Percentiles rank a stretch among this genome's conserved stretches.
These are phyloP conservation scores for Flagelloscypha sp. DNA, from an alignment of 768 basidiomycete genomes.

Conservation along the genomic window DNA sequence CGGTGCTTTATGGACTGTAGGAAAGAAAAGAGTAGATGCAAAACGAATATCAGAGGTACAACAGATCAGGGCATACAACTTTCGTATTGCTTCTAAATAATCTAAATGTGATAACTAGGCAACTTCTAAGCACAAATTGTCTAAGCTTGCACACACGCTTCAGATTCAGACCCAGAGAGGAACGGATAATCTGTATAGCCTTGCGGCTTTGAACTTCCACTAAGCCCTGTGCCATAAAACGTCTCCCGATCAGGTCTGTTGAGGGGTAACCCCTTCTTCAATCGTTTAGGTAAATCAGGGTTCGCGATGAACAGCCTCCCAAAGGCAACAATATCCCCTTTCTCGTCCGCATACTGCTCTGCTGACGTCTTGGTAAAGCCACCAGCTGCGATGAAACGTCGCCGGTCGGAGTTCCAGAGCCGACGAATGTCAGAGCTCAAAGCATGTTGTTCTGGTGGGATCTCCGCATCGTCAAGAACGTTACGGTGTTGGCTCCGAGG, in stretches of 20 bases:
- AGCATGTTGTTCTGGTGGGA: conserved; percentile 3
- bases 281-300: conserved; percentile 23
- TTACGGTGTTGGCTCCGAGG: conserved; percentile 14
- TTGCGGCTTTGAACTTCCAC: conserved; percentile 14
- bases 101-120: no score
- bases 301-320: conserved; percentile 30
- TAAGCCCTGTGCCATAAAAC: conserved; percentile 15
- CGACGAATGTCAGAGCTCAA: conserved; percentile 28
- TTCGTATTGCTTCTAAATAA: no score
- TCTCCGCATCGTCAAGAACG: not conserved
- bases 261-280: conserved; percentile 18
- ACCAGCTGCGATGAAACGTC: conserved; percentile 26
- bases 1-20: no score
- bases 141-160: no score
- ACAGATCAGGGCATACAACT: no score
- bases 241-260: conserved; percentile 16
- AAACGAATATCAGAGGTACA: no score
- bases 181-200: conserved; percentile 26
- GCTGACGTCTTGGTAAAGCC: conserved; percentile 25
- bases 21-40: no score
- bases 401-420: conserved; percentile 29
- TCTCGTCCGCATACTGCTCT: conserved; percentile 20
- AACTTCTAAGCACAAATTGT: no score
- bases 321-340: conserved; percentile 25
- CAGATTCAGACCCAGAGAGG: no score